Conservation (phyloP, 495 filamentous ascomycete genomes). For the Penicillium simplicissimum region DNA sequence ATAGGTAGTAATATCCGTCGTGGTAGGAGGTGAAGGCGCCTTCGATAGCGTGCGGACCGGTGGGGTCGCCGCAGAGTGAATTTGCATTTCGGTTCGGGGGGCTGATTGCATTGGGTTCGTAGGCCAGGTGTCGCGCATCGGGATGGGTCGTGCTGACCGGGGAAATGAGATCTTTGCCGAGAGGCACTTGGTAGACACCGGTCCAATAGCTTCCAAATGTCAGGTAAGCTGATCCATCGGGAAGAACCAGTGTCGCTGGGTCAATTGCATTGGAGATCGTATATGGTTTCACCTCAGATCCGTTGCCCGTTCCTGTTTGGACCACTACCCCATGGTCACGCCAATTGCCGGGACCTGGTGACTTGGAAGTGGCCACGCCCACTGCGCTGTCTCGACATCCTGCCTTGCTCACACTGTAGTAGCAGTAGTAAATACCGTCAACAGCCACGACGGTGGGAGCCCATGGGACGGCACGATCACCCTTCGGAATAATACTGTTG, state of each 20-base stretch:
- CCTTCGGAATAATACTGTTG: constrained; percentile 45
- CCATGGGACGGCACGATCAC: constrained; percentile 45
- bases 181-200: constrained; percentile 64
- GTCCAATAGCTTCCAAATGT: constrained; percentile 74
- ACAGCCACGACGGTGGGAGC: constrained; percentile 63
- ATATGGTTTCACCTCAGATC: constrained; percentile 50
- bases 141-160: constrained; percentile 25
- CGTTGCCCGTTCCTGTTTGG: constrained; percentile 39
- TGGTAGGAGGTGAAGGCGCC: constrained; percentile 58
- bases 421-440: constrained; percentile 64
- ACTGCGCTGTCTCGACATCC: constrained; percentile 69
- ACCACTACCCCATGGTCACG: constrained; percentile 48
- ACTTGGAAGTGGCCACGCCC: constrained; percentile 65
- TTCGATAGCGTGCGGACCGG: constrained; percentile 40
- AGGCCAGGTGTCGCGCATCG: constrained; percentile 37
- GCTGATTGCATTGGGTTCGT: constrained; percentile 29
- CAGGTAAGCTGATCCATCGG: constrained; percentile 52
- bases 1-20: constrained; percentile 66
- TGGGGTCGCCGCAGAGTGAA: constrained; percentile 38
- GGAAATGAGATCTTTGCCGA: constrained; percentile 46
- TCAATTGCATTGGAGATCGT: constrained; percentile 74
- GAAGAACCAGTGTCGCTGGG: constrained; percentile 53
- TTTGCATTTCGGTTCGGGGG: constrained; percentile 27
- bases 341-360: constrained; percentile 64
- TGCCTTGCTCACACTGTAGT: constrained; percentile 69